Base-by-base conservation (phyloP, 768 basidiomycete species). In the Mycena metata region DNA sequence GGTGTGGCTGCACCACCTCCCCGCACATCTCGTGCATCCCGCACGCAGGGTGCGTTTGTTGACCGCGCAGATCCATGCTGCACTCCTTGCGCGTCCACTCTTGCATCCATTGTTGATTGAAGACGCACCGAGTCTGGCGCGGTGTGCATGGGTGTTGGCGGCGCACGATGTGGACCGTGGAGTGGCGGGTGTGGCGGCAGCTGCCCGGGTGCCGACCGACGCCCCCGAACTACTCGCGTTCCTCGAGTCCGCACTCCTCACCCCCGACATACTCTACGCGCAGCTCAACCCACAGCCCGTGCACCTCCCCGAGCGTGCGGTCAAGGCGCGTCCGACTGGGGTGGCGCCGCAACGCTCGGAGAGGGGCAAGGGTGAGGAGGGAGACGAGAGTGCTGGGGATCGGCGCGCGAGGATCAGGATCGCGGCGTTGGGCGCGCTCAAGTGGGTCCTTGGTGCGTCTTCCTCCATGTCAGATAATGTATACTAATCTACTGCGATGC, bases 1-100 rank as follows among this genome's bases (percentile, higher is more conserved):
- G 5, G 95, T 97, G 63, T 99, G 96, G 96, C 81, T 95, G 39
- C 94, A 98, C 78, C 95, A 97, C 78, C 80, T 93, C n/a, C 90
- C 96, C 0, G 83, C 91, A 0, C 84, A 98, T 17, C 88, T 95
- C 59, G 82, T 94, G 36, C 94, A 96, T 70, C 88, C 94, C 0
- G 90, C 92, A 11, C 89, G 95, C 39, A 89, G 94, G 46, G 83
- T 96, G 52, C 91, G 90, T 12, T 76, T 84, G 33, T 84, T 89
- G 5, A 85, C 89, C 33, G 88, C 86, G 45, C 83, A 82, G 0
- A 76, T 93, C 3, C 94, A 97, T 70, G 73, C 85, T 0, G 84
- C 89, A 9, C 80, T 98, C 15, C 84, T 96, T 2, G 83, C 85
- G 75, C 90, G 17, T 79, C 78, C 26, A 86, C 90, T 45, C 77